Conservation (phyloP, 805 yeast genomes). For the Candida silvatica region DNA sequence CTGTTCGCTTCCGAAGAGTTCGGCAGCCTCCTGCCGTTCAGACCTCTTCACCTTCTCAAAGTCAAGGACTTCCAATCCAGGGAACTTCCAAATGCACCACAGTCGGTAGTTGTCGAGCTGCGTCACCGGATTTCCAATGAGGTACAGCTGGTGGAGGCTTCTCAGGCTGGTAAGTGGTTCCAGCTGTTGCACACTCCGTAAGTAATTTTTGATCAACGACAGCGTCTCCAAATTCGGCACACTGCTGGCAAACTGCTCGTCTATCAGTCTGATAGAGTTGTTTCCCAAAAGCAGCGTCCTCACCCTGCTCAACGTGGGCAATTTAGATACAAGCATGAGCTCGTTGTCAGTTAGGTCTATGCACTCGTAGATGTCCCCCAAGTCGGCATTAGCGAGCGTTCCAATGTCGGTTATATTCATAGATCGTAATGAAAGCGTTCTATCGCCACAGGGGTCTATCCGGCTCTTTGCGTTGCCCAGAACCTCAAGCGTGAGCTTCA, state of each 20-base stretch:
- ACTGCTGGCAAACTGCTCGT: slow-evolving; percentile 23
- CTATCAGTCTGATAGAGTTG: slow-evolving; percentile 44
- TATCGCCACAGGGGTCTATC: slow-evolving; percentile 35
- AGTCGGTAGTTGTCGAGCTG: slow-evolving; percentile 45
- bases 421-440: slow-evolving; percentile 32
- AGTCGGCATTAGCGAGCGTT: slow-evolving; percentile 27
- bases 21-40: slow-evolving; percentile 41
- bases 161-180: slow-evolving; percentile 29
- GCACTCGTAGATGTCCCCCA: slow-evolving; percentile 34
- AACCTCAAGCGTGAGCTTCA: slow-evolving; percentile 50
- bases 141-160: slow-evolving; percentile 37
- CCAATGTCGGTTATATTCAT: slow-evolving; percentile 35
- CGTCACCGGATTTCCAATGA: slow-evolving; percentile 54
- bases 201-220: slow-evolving; percentile 42
- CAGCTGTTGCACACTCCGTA: slow-evolving; percentile 37
- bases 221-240: slow-evolving; percentile 42
- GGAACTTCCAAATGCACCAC: slow-evolving; percentile 53
- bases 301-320: slow-evolving; percentile 35
- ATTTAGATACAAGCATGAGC: slow-evolving; percentile 42
- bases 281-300: slow-evolving; percentile 52
- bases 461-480: slow-evolving; percentile 43
- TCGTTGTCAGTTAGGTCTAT: slow-evolving; percentile 76
- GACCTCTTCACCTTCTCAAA: slow-evolving; percentile 47
- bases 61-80: slow-evolving; percentile 58
- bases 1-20: slow-evolving; percentile 30